phyloP scores from a whole-genome alignment of 345 rosid genomes.

The Brassica carinata region DNA sequence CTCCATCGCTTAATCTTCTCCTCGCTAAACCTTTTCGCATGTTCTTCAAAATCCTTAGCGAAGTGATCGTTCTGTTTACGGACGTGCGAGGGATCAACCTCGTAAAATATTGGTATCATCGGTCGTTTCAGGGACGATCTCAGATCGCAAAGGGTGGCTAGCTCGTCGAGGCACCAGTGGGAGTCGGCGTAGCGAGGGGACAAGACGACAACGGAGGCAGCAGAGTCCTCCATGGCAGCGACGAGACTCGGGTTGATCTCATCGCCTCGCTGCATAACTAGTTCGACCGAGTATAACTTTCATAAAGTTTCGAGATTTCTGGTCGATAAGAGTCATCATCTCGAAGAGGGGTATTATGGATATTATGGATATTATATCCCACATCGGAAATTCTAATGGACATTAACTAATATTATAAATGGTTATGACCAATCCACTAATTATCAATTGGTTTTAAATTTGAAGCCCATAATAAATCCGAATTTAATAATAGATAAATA shows the following conservation, averaged over 20 bases:
- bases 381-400: not conserved
- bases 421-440: too few relatives aligned
- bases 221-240: slow-evolving; percentile 60
- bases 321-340: too few relatives aligned
- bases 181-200: slow-evolving; percentile 47
- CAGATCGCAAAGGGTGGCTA: slow-evolving; percentile 47
- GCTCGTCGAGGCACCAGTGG: slow-evolving; percentile 54
- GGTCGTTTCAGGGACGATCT: slow-evolving; percentile 15
- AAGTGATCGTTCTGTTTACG: slow-evolving; percentile 47
- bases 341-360: too few relatives aligned
- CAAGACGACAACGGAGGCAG: slow-evolving; percentile 47
- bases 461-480: too few relatives aligned
- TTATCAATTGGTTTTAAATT: too few relatives aligned
- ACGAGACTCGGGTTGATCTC: slow-evolving; percentile 42
- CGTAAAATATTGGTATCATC: slow-evolving; percentile 51
- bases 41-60: slow-evolving; percentile 34
- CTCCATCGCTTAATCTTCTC: slow-evolving; percentile 44
- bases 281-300: too few relatives aligned
- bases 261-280: slow-evolving; percentile 39
- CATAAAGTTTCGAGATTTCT: too few relatives aligned
- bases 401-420: too few relatives aligned
- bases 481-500: too few relatives aligned
- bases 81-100: slow-evolving; percentile 54
- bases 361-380: too few relatives aligned
- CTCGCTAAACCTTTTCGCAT: slow-evolving; percentile 25